Conservation (phyloP, 805 yeast genomes). For the Metschnikowia gelsemii region DNA sequence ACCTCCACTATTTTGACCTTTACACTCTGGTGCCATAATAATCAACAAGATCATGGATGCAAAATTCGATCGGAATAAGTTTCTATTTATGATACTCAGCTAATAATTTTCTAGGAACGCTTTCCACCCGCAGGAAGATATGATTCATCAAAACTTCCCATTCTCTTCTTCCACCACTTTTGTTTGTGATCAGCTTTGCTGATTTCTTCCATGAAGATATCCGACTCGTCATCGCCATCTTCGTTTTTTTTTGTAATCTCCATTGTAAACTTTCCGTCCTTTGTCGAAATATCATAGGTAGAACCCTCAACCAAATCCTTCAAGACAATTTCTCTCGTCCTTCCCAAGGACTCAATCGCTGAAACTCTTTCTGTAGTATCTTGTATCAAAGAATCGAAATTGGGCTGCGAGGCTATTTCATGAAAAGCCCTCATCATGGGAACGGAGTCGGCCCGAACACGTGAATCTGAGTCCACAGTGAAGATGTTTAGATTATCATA, state of each 20-base stretch:
- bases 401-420: constrained; percentile 70
- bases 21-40: no score
- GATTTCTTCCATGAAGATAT: constrained; percentile 25
- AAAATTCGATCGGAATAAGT: no score
- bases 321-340: constrained; percentile 73
- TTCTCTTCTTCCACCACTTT: constrained; percentile 50
- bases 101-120: no score
- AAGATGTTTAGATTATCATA: constrained; percentile 77
- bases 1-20: no score
- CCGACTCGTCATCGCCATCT: constrained; percentile 26
- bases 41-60: no score
- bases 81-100: no score
- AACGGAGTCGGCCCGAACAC: constrained; percentile 77
- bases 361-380: constrained; percentile 67
- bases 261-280: constrained; percentile 14
- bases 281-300: constrained; percentile 32
- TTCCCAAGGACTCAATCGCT: constrained; percentile 72
- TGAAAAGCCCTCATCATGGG: constrained; percentile 90
- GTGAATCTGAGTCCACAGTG: constrained; percentile 70
- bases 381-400: constrained; percentile 62
- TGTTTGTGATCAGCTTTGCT: constrained; percentile 19
- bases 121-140: constrained; percentile 17
- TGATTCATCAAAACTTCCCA: constrained; percentile 34
- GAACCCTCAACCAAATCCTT: constrained; percentile 65
- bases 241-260: constrained; percentile 19